Conservation (phyloP, 225 moss, liverwort and hornwort genomes). For the Straminergon stramineum region DNA sequence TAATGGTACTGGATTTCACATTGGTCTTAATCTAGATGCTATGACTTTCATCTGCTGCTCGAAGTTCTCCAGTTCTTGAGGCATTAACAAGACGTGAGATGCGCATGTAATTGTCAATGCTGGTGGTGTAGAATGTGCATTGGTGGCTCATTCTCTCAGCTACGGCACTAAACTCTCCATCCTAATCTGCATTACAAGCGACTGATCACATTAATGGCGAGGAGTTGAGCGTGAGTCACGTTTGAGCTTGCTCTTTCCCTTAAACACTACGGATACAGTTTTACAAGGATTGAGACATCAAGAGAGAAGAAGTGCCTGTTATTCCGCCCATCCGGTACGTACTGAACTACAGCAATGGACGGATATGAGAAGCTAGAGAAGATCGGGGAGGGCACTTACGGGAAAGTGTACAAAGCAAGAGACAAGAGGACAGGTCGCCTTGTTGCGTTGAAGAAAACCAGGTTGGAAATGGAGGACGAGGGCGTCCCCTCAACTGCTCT, state of each 20-base stretch:
- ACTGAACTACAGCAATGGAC: constrained; percentile 20
- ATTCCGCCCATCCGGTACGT: neutral
- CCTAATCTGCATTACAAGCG: neutral
- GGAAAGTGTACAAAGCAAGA: constrained; percentile 56
- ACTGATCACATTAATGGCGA: neutral
- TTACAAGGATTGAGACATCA: constrained; percentile 7
- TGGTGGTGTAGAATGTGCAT: neutral
- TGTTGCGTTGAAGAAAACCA: constrained; percentile 53
- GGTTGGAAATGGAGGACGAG: constrained; percentile 57
- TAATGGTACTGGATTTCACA: neutral
- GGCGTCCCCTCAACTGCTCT: constrained; percentile 53
- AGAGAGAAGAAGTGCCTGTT: constrained; percentile 8
- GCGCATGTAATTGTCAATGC: constrained; percentile 8
- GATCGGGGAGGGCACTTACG: constrained; percentile 55
- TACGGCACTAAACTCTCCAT: neutral
- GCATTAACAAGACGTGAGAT: neutral
- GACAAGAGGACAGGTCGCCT: constrained; percentile 51
- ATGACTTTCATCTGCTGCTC: neutral
- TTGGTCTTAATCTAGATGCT: neutral
- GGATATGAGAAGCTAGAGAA: constrained; percentile 55
- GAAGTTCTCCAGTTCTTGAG: neutral
- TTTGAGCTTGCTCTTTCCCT: neutral
- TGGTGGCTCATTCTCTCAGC: neutral
- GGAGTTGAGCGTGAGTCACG: neutral
- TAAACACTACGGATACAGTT: neutral